Evolutionary conservation across 345 rosid genomes (phyloP), one percentile per base, ranked within the genome.

Genomic region (Conringia planisiliqua): DNA sequence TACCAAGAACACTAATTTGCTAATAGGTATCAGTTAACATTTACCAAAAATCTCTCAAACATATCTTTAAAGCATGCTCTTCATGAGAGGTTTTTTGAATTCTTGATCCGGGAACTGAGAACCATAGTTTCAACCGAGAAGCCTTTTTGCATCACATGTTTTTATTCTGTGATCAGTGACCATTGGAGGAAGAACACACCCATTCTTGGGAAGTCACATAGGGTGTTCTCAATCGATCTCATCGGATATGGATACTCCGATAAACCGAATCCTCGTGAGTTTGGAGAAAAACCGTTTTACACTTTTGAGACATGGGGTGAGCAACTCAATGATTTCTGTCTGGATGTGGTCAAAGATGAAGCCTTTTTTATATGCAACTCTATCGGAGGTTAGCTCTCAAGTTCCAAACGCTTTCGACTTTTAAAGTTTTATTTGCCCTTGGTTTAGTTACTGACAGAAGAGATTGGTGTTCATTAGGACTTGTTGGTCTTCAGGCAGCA

Each of bases 401-500:
- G n/a, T n/a, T n/a, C n/a, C n/a, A n/a, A n/a, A 52, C 0, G 12
- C 42, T 76, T 56, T 56, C 46, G 9, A 44, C 17, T 38, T 17
- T 40, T 18, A 32, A 3, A 66, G 24, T 17, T 18, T 51, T 52
- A 32, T 10, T 29, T 3, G 3, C 10, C 13, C 9, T 47, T 36
- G 18, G 52, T 67, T 78, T 3, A 72, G 65, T 32, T 59, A 24
- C 36, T 56, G 58, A 67, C 38, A 27, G 22, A 61, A 22, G 60
- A 36, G 57, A 26, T 22, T 48, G 75, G 24, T 71, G 66, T n/a
- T 79, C 52, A 7, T 76, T 55, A 91, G 97, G 96, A 77, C 61
- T 91, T 52, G 96, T 87, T 83, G 97, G 98, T 68, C 98, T 91
- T 79, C 95, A 89, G 79, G 97, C 98, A 66, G 91, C 96, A 66